Conservation (phyloP, 768 basidiomycete genomes). For the Suillus cothurnatus region DNA sequence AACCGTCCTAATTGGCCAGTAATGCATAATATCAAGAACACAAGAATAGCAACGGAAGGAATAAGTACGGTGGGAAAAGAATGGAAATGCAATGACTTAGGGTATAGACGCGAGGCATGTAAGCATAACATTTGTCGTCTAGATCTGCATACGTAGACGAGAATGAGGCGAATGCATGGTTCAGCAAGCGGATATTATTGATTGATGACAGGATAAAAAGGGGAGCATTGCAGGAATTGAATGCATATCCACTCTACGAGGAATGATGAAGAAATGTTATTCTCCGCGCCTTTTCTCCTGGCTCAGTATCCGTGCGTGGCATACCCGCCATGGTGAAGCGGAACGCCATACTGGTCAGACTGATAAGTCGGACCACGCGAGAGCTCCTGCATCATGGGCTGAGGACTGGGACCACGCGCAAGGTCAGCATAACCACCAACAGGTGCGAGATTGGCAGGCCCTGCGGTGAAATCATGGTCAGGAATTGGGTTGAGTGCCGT, state of each 20-base stretch:
- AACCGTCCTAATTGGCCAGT: neutral
- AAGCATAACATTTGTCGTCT: slow-evolving; percentile 10
- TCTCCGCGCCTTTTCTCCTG: neutral
- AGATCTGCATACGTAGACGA: slow-evolving; percentile 6
- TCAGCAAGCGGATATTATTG: slow-evolving; percentile 32
- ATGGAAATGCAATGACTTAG: neutral
- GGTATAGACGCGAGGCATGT: neutral
- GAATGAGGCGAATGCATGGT: slow-evolving; percentile 23
- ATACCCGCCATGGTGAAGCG: slow-evolving; percentile 55
- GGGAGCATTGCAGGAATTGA: neutral
- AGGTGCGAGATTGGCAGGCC: slow-evolving; percentile 55
- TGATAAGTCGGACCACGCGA: slow-evolving; percentile 40
- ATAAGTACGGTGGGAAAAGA: neutral
- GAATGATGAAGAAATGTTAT: neutral
- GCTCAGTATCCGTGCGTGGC: slow-evolving; percentile 21
- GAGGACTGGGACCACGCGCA: slow-evolving; percentile 71
- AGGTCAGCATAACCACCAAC: slow-evolving; percentile 85
- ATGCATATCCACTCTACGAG: neutral
- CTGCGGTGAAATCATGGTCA: slow-evolving; percentile 79
- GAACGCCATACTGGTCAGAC: slow-evolving; percentile 58
- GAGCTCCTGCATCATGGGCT: slow-evolving; percentile 53
- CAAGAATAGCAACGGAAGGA: slow-evolving; percentile 2
- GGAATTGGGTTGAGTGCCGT: slow-evolving; percentile 49
- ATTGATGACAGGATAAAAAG: slow-evolving; percentile 1
- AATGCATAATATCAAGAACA: slow-evolving; percentile 1